Base-by-base conservation (phyloP, 2,329 filamentous ascomycete genomes). In the Karstenula rhodostoma region DNA sequence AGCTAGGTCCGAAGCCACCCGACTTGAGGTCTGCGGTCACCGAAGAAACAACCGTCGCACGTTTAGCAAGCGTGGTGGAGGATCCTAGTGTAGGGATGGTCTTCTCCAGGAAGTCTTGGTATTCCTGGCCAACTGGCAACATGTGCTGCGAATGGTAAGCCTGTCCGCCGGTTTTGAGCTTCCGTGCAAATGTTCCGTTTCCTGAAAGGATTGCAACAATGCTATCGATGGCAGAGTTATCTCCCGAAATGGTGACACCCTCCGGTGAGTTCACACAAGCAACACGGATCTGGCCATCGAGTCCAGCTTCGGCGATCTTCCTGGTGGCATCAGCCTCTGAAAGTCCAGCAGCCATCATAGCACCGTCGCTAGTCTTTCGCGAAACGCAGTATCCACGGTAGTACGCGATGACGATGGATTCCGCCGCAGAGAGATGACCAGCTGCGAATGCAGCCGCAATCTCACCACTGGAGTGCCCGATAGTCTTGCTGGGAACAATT, bases 161-260 rank as follows among this genome's bases (percentile, higher is more conserved):
- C 17, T 60, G 55, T 1, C 67, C 66, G 10, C 66, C 66, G 5
- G 64, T 69, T 23, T 64, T 57, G 1, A 69, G 59, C 6, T 61
- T 7, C 8, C 65, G 23, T 27, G 46, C 56, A 44, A 67, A 70
- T 8, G 65, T 27, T 3, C 48, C 55, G 4, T 65, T 23, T 3
- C 44, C 4, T 67, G 19, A 2, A 25, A 33, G 13, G 15, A 3
- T n/a, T 35, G 43, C 47, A 19, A 49, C 53, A 42, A 42, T 68
- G 64, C 2, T 37, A 35, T 50, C 17, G 10, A 50, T 50, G n/a
- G 27, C 47, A 19, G 19, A 13, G 7, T 7, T 49, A 59, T 82
- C 77, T 1, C 81, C 81, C 13, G 79, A 81, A 1, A 83, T 44
- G 0, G 81, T 83, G 2, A 82, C 66, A 48, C 73, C 79, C 0